Base-by-base conservation (phyloP, 176 grass and related monocot species). In the Bonia amplexicaulis region DNA sequence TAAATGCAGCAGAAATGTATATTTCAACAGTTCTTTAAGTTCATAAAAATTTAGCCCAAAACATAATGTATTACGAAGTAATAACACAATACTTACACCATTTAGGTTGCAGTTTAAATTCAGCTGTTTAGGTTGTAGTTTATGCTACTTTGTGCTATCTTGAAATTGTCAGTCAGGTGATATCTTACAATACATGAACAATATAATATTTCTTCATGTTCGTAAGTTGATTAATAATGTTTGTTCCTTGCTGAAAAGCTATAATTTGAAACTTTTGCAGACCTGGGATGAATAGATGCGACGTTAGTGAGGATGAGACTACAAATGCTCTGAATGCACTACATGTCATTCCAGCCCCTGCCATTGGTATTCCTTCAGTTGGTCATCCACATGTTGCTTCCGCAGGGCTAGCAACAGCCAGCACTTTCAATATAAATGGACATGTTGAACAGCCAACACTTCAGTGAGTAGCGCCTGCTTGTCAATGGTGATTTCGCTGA, bases 221-320 rank as follows among this genome's bases (percentile, higher is more conserved):
- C 70, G 12, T 80, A 25, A 57, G 63, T 87, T 82, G 20, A 61
- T 62, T 29, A 37, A 60, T 22, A 51, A 25, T 73, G 25, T 73
- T 58, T 72, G 15, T 73, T 74, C 27, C 61, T 77, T 71, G 20
- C 76, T 90, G 71, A 71, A 78, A 67, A 84, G 66, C 51, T 26
- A 69, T 54, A 68, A 59, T 46, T 69, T 67, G 52, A 51, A 73
- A 76, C 35, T 85, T 94, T 75, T 92, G 77, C 83, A 96, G 96
- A 68, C 93, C 93, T 82, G 90, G 93, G 73, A 86, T 85, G 93
- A 99, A 99, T 83, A 89, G 90, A 58, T 98, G 96, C 53, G 93
- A 95, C 20, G 60, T 98, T 81, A 89, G 87, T 69, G 96, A 95
- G 84, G 91, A 98, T 82, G 93, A 95, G 65, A 98, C 96, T 51